phyloP scores from a whole-genome alignment of 805 yeast species.

The Teunomyces gatunensis region DNA sequence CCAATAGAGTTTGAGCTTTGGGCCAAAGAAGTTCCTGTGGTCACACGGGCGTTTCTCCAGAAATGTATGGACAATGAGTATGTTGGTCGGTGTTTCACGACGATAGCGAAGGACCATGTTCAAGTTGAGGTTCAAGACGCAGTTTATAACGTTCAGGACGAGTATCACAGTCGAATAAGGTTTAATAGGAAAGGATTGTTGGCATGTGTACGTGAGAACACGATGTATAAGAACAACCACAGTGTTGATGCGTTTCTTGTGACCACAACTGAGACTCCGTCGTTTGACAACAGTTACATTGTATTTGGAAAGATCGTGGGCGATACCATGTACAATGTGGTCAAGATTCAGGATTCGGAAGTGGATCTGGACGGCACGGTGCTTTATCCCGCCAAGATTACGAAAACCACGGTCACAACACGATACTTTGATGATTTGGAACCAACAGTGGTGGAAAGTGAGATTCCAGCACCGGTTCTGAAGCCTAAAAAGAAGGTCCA shows the following conservation, averaged over 20 bases:
- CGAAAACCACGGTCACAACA: conserved; percentile 38
- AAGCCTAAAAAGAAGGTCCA: conserved; percentile 30
- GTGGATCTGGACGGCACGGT: conserved; percentile 42
- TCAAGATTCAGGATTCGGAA: conserved; percentile 50
- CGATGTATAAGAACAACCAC: conserved; percentile 14
- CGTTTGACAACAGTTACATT: conserved; percentile 38
- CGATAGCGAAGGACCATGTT: conserved; percentile 32
- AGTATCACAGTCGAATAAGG: conserved; percentile 50
- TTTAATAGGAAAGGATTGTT: conserved; percentile 54
- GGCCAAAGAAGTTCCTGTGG: conserved; percentile 63
- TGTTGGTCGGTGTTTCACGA: conserved; percentile 39
- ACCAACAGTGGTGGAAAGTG: conserved; percentile 12
- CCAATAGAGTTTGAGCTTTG: conserved; percentile 58
- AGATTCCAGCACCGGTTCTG: conserved; percentile 15
- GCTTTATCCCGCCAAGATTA: conserved; percentile 49
- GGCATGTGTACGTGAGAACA: conserved; percentile 45
- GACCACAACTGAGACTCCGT: conserved; percentile 46
- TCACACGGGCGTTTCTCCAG: conserved; percentile 47
- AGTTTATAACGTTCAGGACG: conserved; percentile 26
- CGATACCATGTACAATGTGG: conserved; percentile 51
- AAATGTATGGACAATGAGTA: conserved; percentile 45
- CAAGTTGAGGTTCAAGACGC: conserved; percentile 32
- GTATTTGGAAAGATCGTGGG: conserved; percentile 61
- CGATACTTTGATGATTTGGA: conserved; percentile 49
- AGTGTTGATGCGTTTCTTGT: conserved; percentile 35